Base-by-base conservation (phyloP, 257 asterid genomes). In the Nicotiana otophora region DNA sequence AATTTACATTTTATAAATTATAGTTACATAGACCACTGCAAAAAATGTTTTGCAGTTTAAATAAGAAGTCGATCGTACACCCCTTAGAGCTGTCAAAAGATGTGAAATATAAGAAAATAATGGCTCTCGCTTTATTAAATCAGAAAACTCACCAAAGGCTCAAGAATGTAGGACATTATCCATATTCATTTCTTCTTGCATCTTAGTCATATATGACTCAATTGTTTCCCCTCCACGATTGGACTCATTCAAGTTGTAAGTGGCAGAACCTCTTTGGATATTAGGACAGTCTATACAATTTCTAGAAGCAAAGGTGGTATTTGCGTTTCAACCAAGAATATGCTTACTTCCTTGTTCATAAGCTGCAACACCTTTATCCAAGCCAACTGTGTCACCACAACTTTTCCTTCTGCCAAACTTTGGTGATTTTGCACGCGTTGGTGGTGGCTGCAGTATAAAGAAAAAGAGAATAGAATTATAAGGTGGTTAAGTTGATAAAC, bases 381-480 rank as follows among this genome's bases (percentile, higher is more conserved):
- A 46, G 77, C 69, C 77, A 82, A 66, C 89, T 23, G 89, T 82
- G 79, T 85, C 87, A 81, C 82, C 81, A 76, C 83, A 89, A 91
- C 89, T 91, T 88, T 90, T 92, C 86, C 84, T 89, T 80, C 97
- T 84, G 81, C 97, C 96, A 83, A 93, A 81, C 81, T 93, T 93
- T 8, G 97, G 97, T 20, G 97, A 93, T 87, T 90, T 93, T 83
- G 97, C 95, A 75, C 97, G 93, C 53, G 97, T 93, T 34, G 93
- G 92, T 33, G 97, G 96, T 62, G 87, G 84, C 97, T 93, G 88
- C 55, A 64, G 82, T 63, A 77, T 31, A 82, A 74, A 20, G 34
- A 20, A 74, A 48, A 51, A 33, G 2, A 74, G 15, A 0, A 48
- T 7, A 74, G 12, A 48, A 14, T 0, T 20, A 80, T 42, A 68